Percentiles rank a stretch among this genome's conserved stretches.
phyloP scores from a whole-genome alignment of 192 early-diverging fungal species.

The Coemansia sp. region DNA sequence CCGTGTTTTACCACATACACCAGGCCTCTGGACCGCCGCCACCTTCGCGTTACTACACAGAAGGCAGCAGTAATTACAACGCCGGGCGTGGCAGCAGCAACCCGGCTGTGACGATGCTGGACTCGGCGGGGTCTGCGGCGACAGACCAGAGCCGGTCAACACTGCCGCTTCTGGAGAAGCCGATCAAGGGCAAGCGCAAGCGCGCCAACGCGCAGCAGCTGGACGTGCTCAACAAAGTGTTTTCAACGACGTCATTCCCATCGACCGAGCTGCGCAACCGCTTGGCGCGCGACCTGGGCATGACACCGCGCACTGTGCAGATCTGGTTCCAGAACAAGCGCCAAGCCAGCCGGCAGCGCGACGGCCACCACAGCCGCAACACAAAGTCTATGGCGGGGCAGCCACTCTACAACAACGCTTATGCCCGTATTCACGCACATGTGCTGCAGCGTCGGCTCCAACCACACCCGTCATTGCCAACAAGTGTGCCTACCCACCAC shows the following conservation, averaged over 20 bases:
- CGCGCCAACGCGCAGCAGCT: slow-evolving; percentile 78
- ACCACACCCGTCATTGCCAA: neutral
- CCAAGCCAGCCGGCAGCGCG: slow-evolving; percentile 69
- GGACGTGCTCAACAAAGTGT: slow-evolving; percentile 72
- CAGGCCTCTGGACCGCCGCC: neutral
- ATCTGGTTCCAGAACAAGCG: slow-evolving; percentile 98
- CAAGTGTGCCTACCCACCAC: neutral
- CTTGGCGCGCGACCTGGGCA: slow-evolving; percentile 75
- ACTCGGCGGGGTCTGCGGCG: neutral
- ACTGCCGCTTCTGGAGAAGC: slow-evolving; percentile 17
- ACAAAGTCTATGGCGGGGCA: slow-evolving; percentile 37
- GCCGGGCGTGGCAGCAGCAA: neutral
- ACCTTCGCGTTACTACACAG: slow-evolving; percentile 9
- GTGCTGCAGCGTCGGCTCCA: slow-evolving; percentile 17
- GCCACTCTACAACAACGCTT: neutral
- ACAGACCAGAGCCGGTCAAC: neutral
- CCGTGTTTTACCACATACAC: slow-evolving; percentile 9
- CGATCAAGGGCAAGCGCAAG: slow-evolving; percentile 75
- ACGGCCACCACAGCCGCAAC: slow-evolving; percentile 52
- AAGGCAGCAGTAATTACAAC: neutral
- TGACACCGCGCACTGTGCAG: slow-evolving; percentile 91
- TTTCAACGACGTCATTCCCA: slow-evolving; percentile 78
- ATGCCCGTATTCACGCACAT: neutral
- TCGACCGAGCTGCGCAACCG: slow-evolving; percentile 76
- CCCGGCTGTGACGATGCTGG: neutral